phyloP scores from a whole-genome alignment of 768 basidiomycete species.

The Amanita muscaria region DNA sequence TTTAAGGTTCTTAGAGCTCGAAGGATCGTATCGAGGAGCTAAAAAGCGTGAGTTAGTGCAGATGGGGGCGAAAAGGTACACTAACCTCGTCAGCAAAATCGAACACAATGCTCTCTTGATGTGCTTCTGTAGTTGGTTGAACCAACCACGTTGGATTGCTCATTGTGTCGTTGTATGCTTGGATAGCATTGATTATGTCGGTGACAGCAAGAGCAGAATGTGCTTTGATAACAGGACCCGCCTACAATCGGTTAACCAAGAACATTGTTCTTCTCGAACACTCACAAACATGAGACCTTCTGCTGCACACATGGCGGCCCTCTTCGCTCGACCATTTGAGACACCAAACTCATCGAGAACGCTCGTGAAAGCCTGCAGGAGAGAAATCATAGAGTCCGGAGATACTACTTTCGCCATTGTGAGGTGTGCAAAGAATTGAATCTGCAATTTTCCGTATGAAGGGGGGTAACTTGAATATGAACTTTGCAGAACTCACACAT shows the following conservation, averaged over 20 bases:
- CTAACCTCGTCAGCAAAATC: conserved; percentile 59
- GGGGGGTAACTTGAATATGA: neutral
- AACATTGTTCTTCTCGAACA: neutral
- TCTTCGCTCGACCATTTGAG: conserved; percentile 75
- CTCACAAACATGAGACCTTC: conserved; percentile 72
- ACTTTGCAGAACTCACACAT: conserved; percentile 49
- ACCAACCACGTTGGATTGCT: conserved; percentile 52
- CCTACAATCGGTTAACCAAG: conserved; percentile 32
- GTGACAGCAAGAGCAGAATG: conserved; percentile 48
- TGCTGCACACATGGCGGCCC: conserved; percentile 71
- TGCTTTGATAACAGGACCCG: conserved; percentile 58
- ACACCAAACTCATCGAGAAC: conserved; percentile 89
- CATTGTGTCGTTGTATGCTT: conserved; percentile 58
- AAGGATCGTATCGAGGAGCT: conserved; percentile 75
- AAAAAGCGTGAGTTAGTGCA: conserved; percentile 8
- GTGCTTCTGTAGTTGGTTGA: conserved; percentile 50
- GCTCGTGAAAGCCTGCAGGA: conserved; percentile 76
- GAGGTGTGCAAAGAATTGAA: conserved; percentile 89
- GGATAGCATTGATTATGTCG: conserved; percentile 66
- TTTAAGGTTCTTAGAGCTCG: conserved; percentile 55
- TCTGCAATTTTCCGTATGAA: conserved; percentile 36
- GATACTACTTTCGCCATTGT: conserved; percentile 71
- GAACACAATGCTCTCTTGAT: conserved; percentile 30
- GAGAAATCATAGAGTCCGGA: conserved; percentile 65
- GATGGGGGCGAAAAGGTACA: neutral